Percentiles rank a stretch among this genome's conserved stretches.
Conservation (phyloP, 305 asterid species). For the Solanum hybrid region DNA sequence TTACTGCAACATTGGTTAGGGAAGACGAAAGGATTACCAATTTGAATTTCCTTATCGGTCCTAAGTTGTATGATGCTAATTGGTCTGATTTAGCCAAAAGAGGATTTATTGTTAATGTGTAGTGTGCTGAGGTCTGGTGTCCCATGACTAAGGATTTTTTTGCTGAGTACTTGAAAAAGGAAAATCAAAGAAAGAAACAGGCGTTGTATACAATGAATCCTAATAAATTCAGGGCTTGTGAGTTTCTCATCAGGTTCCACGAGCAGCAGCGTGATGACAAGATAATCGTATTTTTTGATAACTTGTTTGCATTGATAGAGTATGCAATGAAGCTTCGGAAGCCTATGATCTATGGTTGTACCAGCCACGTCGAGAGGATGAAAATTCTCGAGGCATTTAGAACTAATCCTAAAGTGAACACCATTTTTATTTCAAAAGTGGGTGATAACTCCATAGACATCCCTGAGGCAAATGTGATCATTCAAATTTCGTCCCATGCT, state of each 20-base stretch:
- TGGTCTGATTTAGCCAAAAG: background rate
- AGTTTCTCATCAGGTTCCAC: conserved; percentile 4
- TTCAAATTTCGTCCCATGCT: conserved; percentile 8
- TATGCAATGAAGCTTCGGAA: conserved; percentile 6
- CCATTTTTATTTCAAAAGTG: conserved; percentile 7
- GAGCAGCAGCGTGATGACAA: conserved; percentile 2
- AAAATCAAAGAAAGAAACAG: background rate
- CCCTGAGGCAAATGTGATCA: conserved; percentile 9
- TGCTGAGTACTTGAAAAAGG: conserved; percentile 1
- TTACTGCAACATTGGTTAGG: conserved; percentile 3
- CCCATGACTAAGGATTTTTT: conserved; percentile 6
- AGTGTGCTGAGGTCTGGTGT: conserved; percentile 8
- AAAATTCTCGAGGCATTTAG: conserved; percentile 4
- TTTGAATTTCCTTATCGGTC: conserved; percentile 11
- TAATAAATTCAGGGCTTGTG: background rate
- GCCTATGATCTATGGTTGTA: conserved; percentile 3
- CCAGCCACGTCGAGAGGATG: background rate
- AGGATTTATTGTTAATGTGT: conserved; percentile 8
- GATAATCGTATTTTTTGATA: conserved; percentile 1
- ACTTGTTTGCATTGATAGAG: conserved; percentile 5
- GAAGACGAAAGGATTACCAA: conserved; percentile 6
- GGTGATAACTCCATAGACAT: conserved; percentile 3
- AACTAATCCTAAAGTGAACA: background rate
- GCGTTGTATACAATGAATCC: background rate
- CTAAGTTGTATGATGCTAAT: conserved; percentile 10